phyloP scores from a whole-genome alignment of 495 filamentous ascomycete genomes.

The Penicillium longicatenatum region DNA sequence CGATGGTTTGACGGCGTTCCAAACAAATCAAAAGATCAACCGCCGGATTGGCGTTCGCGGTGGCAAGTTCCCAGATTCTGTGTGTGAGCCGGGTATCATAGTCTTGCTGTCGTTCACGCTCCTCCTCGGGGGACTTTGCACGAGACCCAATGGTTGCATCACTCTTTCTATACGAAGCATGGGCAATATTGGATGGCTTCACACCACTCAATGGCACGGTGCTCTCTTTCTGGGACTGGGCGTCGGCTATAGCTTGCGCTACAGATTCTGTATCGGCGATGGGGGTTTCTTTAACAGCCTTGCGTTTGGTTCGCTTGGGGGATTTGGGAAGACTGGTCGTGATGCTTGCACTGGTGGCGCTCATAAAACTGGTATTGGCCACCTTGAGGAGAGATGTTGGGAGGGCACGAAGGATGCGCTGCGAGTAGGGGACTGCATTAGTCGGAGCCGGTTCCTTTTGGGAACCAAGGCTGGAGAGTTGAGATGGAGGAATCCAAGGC shows the following conservation, averaged over 20 bases:
- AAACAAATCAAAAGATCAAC: conserved; percentile 92
- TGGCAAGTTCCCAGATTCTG: conserved; percentile 93
- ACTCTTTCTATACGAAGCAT: conserved; percentile 23
- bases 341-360: conserved; percentile 84
- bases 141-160: conserved; percentile 26
- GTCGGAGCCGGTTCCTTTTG: conserved; percentile 72
- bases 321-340: conserved; percentile 80
- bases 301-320: conserved; percentile 63
- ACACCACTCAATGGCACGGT: conserved; percentile 19
- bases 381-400: conserved; percentile 91
- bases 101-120: conserved; percentile 68
- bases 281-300: conserved; percentile 47
- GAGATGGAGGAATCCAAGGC: conserved; percentile 98
- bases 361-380: conserved; percentile 94
- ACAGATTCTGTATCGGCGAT: conserved; percentile 22
- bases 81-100: conserved; percentile 89
- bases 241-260: conserved; percentile 35
- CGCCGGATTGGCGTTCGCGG: conserved; percentile 87
- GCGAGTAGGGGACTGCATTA: conserved; percentile 86
- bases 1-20: conserved; percentile 87
- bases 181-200: conserved; percentile 20
- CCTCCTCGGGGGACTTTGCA: conserved; percentile 38
- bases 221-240: conserved; percentile 52
- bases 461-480: conserved; percentile 82
- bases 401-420: conserved; percentile 86